A percentile compares a stretch with the other conserved stretches of the same genome.
phyloP scores from a whole-genome alignment of 345 rosid species.

The Linum usitatissimum region DNA sequence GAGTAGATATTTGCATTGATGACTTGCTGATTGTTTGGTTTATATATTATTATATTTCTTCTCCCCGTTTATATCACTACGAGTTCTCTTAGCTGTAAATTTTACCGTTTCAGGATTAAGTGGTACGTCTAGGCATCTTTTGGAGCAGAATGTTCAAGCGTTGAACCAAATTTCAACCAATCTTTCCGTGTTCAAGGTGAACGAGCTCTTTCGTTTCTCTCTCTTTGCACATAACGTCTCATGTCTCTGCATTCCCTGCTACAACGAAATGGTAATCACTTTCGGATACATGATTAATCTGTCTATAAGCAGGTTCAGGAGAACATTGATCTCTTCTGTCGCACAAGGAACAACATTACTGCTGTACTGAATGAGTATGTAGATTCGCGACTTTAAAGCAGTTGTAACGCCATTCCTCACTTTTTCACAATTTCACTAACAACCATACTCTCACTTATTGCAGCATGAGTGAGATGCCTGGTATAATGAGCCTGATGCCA shows the following conservation, averaged over 20 bases:
- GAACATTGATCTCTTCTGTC: constrained; percentile 59
- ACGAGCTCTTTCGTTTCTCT: neutral
- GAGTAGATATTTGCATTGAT: too few relatives aligned
- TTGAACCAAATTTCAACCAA: constrained; percentile 64
- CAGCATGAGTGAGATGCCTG: constrained; percentile 76
- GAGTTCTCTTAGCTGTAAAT: neutral
- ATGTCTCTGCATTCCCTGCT: neutral
- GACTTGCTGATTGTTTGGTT: too few relatives aligned
- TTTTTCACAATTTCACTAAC: neutral
- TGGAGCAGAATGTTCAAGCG: constrained; percentile 66
- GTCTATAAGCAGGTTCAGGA: constrained; percentile 57
- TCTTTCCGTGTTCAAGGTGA: constrained; percentile 64
- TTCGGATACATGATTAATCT: constrained; percentile 6
- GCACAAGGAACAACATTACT: constrained; percentile 56
- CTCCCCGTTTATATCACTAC: constrained; percentile 2
- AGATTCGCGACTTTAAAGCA: neutral
- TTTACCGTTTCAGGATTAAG: constrained; percentile 42
- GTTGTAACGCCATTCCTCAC: neutral
- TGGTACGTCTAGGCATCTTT: constrained; percentile 43
- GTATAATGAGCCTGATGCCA: constrained; percentile 89
- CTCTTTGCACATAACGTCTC: too few relatives aligned
- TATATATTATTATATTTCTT: neutral
- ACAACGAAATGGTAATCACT: too few relatives aligned
- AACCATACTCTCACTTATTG: constrained; percentile 7
- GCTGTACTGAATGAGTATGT: constrained; percentile 71